Percentiles rank a stretch among this genome's conserved stretches.
These are phyloP conservation scores for Aureobasidium leucospermi DNA, from an alignment of 2,329 filamentous ascomycete genomes.

Conservation along the genomic window DNA sequence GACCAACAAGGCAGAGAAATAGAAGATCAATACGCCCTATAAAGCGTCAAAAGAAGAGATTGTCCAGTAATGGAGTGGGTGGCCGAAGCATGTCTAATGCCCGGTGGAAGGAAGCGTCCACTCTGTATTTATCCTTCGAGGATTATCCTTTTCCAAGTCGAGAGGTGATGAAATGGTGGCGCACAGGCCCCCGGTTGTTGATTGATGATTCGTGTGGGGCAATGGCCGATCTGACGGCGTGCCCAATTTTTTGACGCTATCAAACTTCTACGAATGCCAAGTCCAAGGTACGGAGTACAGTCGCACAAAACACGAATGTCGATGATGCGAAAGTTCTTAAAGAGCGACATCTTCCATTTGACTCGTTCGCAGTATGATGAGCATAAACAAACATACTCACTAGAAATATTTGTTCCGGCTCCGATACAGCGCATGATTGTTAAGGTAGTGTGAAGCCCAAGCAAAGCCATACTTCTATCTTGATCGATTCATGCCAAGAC, in stretches of 20 bases:
- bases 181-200: neutral
- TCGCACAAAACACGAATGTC: neutral
- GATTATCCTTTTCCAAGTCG: slow-evolving; percentile 4
- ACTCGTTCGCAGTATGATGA: too few relatives aligned
- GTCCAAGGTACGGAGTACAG: neutral
- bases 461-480: neutral
- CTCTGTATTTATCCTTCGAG: neutral
- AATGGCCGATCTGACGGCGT: neutral
- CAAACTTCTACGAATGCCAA: neutral
- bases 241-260: neutral
- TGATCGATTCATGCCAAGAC: neutral
- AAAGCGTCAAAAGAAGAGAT: neutral
- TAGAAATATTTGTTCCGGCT: too few relatives aligned
- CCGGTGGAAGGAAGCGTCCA: neutral
- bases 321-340: neutral
- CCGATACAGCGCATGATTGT: neutral
- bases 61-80: neutral
- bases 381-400: too few relatives aligned
- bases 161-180: slow-evolving; percentile 4
- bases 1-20: neutral
- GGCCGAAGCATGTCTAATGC: neutral
- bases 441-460: neutral
- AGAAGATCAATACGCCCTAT: neutral
- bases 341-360: too few relatives aligned
- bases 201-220: neutral